Conservation (phyloP, 495 filamentous ascomycete species). For the Penicillium diatomitis region DNA sequence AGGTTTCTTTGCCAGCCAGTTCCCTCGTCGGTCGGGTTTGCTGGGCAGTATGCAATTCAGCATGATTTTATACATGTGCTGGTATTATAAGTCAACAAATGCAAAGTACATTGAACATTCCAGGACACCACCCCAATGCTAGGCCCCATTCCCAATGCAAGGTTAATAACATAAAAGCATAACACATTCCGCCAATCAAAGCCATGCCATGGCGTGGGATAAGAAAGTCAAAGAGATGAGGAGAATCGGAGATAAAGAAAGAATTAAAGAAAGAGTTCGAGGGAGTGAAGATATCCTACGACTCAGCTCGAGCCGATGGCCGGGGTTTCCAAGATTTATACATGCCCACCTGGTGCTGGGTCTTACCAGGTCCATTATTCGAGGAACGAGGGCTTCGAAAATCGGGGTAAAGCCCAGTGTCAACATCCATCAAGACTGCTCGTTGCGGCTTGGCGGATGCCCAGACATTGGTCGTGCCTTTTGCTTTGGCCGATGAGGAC, state of each 20-base stretch:
- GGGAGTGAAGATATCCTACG: neutral
- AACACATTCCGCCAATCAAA: conserved; percentile 9
- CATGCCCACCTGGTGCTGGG: conserved; percentile 19
- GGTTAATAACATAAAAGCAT: conserved; percentile 5
- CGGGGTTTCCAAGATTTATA: conserved; percentile 31
- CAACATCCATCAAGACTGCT: conserved; percentile 39
- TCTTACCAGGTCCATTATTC: conserved; percentile 15
- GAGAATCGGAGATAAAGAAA: neutral
- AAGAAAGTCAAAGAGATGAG: neutral
- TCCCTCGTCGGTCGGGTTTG: too few species aligned
- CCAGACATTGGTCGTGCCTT: conserved; percentile 13
- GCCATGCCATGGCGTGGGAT: conserved; percentile 3
- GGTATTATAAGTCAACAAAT: too few species aligned
- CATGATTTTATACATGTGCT: too few species aligned
- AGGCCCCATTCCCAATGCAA: conserved; percentile 2
- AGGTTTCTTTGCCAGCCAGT: too few species aligned
- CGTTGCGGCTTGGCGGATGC: conserved; percentile 32
- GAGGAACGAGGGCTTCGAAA: conserved; percentile 18
- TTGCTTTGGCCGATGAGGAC: conserved; percentile 10
- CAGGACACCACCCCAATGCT: conserved; percentile 21
- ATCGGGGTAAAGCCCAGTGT: conserved; percentile 28
- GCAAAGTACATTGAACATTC: neutral
- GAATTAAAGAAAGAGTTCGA: neutral
- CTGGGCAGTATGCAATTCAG: too few species aligned
- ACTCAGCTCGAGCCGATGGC: conserved; percentile 25